Conservation (phyloP, 441 rosid species). For the Metrosideros polymorpha region DNA sequence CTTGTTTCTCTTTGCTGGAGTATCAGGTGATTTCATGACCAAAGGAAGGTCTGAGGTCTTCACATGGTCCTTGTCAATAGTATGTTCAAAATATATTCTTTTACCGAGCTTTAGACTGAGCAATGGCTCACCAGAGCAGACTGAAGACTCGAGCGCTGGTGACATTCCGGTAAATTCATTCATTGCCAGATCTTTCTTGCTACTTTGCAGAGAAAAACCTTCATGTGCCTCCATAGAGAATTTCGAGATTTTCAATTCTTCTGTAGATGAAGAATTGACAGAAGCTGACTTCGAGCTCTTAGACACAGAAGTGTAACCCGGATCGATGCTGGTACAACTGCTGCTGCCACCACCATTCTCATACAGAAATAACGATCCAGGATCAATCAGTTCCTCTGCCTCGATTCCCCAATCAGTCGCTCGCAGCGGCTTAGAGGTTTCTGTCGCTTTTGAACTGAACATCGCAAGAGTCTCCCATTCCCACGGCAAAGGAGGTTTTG, state of each 20-base stretch:
- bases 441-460: slow-evolving; percentile 41
- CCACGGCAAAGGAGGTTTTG: slow-evolving; percentile 55
- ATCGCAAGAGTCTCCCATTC: slow-evolving; percentile 63
- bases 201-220: slow-evolving; percentile 25
- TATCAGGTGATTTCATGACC: slow-evolving; percentile 20
- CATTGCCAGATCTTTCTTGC: slow-evolving; percentile 26
- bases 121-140: slow-evolving; percentile 17
- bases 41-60: not conserved
- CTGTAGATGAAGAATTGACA: slow-evolving; percentile 49
- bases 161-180: slow-evolving; percentile 18
- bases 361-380: slow-evolving; percentile 53
- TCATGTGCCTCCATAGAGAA: slow-evolving; percentile 31
- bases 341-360: slow-evolving; percentile 29
- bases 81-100: slow-evolving; percentile 19
- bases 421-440: slow-evolving; percentile 34
- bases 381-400: slow-evolving; percentile 43
- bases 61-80: not conserved
- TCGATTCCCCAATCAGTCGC: slow-evolving; percentile 49
- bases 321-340: slow-evolving; percentile 53
- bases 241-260: slow-evolving; percentile 37
- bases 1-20: slow-evolving; percentile 50
- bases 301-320: slow-evolving; percentile 54
- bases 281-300: slow-evolving; percentile 71
- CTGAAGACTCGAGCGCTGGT: slow-evolving; percentile 19
- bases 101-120: slow-evolving; percentile 80